Evolutionary conservation across 768 basidiomycete genomes (phyloP), one percentile per base, ranked within the genome.

Genomic region (Pilatotrama ljubarskyi): DNA sequence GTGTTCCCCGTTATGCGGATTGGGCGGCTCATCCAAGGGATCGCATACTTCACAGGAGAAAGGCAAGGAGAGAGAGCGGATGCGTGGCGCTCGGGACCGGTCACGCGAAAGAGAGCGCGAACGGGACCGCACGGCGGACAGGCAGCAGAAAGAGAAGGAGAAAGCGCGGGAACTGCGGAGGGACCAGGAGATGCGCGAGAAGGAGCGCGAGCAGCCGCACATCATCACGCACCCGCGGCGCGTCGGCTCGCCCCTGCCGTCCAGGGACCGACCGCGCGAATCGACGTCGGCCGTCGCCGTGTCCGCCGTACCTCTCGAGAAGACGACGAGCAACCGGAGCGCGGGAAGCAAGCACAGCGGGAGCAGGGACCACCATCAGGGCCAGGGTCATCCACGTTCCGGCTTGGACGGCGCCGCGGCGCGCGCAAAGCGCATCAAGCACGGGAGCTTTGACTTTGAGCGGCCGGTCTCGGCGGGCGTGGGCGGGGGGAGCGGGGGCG

Each of bases 401-500:
- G 63, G 59, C 17, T 40, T 50, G 7, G 60, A 59, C 18, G 51
- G 47, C 14, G 38, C 48, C 4, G 56, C 58, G 17, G 50, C 61
- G 13, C 62, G 58, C 43, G 41, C 61, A n/a, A 69, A 69, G 29
- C 65, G 81, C 1, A 81, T 76, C 41, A 86, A 87, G 67, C 86
- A 87, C 63, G 87, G 87, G 5, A 87, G 84, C 66, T 90, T 90
- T 69, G 88, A 90, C 67, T 90, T 90, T 64, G 89, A 90, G 71
- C 77, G 87, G 36, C 88, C 88, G 0, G 79, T 83, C 14, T 69
- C 69, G 4, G 24, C 67, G 46, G 56, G 56, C 52, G 51, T 49
- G 26, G 15, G 56, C 52, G 51, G 40, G 26, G 15, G 5, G 29
- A 10, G 4, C 10, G 29, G 42, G 13, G 38, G 55, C 24, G 44